Percentiles rank a stretch among this genome's conserved stretches.
Conservation (phyloP, 208 protist genomes). For the Crithidia brevicula region DNA sequence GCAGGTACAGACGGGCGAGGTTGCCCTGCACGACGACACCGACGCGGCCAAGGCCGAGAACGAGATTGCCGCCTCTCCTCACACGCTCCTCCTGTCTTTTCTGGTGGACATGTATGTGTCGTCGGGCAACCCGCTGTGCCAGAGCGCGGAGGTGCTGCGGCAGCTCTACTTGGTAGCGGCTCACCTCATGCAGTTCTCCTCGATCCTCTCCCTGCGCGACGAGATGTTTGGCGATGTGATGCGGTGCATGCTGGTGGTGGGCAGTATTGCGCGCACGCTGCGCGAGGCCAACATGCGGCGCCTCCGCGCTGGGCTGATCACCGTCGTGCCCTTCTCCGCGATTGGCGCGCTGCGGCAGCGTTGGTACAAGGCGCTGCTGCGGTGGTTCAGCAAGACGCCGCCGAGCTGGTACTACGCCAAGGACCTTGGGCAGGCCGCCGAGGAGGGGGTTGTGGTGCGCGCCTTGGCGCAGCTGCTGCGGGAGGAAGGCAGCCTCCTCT, state of each 20-base stretch:
- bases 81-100: slow-evolving; percentile 79
- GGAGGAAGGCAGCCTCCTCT: slow-evolving; percentile 43
- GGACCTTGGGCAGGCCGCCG: slow-evolving; percentile 45
- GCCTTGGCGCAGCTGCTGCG: slow-evolving; percentile 60
- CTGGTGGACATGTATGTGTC: slow-evolving; percentile 68
- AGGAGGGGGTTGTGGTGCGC: slow-evolving; percentile 57
- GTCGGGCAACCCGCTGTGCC: slow-evolving; percentile 45
- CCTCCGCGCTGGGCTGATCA: slow-evolving; percentile 36
- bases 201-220: slow-evolving; percentile 72
- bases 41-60: background rate
- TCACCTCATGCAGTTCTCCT: slow-evolving; percentile 53
- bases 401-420: slow-evolving; percentile 82
- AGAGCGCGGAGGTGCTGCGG: slow-evolving; percentile 56
- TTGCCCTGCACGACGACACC: background rate
- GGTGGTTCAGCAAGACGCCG: slow-evolving; percentile 82
- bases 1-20: slow-evolving; percentile 69
- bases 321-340: slow-evolving; percentile 58
- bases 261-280: slow-evolving; percentile 57
- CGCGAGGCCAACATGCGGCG: slow-evolving; percentile 63
- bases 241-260: slow-evolving; percentile 65
- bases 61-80: slow-evolving; percentile 59
- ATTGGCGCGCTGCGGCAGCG: slow-evolving; percentile 75
- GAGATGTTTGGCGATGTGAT: slow-evolving; percentile 83
- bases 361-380: slow-evolving; percentile 76
- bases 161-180: slow-evolving; percentile 60